These are phyloP conservation scores for Microsporum ferrugineum DNA, from an alignment of 2,329 filamentous ascomycete species.

Conservation along the genomic window DNA sequence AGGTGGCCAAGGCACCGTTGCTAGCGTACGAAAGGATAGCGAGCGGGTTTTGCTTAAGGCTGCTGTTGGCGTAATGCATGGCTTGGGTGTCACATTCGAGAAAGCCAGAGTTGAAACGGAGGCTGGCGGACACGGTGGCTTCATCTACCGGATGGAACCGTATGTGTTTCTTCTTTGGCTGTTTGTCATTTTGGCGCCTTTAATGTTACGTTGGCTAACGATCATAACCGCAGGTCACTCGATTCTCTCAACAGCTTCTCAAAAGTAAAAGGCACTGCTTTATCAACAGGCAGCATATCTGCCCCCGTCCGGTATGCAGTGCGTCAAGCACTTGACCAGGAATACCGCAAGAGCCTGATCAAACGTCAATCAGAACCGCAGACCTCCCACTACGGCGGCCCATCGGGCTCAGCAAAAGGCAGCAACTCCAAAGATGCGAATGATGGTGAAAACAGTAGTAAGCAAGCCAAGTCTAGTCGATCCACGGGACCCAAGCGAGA, in stretches of 20 bases:
- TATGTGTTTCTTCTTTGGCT: conserved; percentile 39
- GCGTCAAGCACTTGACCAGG: conserved; percentile 83
- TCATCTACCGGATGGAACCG: conserved; percentile 92
- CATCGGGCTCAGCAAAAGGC: conserved; percentile 22
- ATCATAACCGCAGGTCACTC: conserved; percentile 42
- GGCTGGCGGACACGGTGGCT: conserved; percentile 49
- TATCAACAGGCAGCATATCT: conserved; percentile 43
- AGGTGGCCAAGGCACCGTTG: conserved; percentile 53
- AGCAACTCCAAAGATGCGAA: conserved; percentile 14
- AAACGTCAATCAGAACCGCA: conserved; percentile 55
- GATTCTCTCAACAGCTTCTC: conserved; percentile 63
- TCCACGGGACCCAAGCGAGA: conserved; percentile 52
- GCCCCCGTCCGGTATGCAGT: conserved; percentile 82
- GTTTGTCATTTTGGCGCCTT: neutral
- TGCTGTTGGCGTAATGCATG: conserved; percentile 71
- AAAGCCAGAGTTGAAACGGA: conserved; percentile 67
- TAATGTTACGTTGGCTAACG: neutral
- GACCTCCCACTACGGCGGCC: conserved; percentile 49
- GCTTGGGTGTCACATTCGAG: conserved; percentile 69
- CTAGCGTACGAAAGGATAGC: conserved; percentile 75
- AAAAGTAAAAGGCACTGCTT: conserved; percentile 29
- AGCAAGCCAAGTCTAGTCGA: conserved; percentile 18
- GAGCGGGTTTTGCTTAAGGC: conserved; percentile 72
- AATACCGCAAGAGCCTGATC: conserved; percentile 63
- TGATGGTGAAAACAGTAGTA: conserved; percentile 20